A percentile compares a stretch with the other conserved stretches of the same genome.
These are phyloP conservation scores for Phlyctochytrium planicorne DNA, from an alignment of 192 early-diverging fungal species.

Conservation along the genomic window DNA sequence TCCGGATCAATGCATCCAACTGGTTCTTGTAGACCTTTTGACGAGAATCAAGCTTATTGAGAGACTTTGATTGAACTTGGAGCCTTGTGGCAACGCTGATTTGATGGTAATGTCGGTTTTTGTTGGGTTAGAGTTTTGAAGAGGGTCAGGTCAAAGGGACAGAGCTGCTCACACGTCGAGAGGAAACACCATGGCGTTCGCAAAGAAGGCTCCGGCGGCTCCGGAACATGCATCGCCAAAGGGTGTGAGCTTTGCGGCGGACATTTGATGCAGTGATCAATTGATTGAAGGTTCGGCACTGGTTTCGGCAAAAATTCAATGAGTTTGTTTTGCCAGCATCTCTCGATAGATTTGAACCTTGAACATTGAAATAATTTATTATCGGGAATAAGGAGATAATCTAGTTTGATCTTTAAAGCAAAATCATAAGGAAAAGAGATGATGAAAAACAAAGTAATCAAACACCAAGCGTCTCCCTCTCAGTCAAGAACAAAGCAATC, in stretches of 20 bases:
- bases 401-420: no score
- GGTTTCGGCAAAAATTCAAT: no score
- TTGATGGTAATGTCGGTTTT: background rate
- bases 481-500: slow-evolving; percentile 38
- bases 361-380: no score
- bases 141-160: background rate
- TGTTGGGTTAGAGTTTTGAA: background rate
- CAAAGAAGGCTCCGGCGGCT: slow-evolving; percentile 13
- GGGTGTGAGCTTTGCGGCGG: background rate
- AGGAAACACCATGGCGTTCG: slow-evolving; percentile 22
- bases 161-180: background rate
- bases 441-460: no score
- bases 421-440: no score
- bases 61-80: slow-evolving; percentile 16
- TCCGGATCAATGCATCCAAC: slow-evolving; percentile 13
- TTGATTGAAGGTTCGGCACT: no score
- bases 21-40: slow-evolving; percentile 9
- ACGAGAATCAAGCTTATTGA: background rate
- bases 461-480: slow-evolving; percentile 48
- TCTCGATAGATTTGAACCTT: no score
- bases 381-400: no score
- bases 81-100: slow-evolving; percentile 10
- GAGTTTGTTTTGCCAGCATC: no score
- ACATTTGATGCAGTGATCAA: no score
- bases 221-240: slow-evolving; percentile 11